Conservation (phyloP, 2,329 filamentous ascomycete genomes). For the Fusarium abutilonis region DNA sequence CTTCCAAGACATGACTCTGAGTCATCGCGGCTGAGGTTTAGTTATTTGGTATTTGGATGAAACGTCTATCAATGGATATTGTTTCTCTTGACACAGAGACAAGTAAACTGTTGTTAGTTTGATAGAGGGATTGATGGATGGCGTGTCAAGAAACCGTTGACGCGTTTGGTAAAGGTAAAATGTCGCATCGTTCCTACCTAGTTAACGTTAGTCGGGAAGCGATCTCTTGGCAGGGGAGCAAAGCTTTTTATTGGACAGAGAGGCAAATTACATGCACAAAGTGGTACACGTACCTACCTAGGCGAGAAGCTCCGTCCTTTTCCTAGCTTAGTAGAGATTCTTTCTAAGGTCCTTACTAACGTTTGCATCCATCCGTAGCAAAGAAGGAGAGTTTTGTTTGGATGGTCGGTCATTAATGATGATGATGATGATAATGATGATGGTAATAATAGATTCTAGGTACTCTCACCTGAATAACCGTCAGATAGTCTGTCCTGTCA, state of each 20-base stretch:
- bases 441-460: too few species aligned
- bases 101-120: background rate
- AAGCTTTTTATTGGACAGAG: slow-evolving; percentile 19
- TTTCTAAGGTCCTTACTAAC: too few species aligned
- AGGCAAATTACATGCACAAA: slow-evolving; percentile 18
- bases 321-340: background rate
- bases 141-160: slow-evolving; percentile 1
- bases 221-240: slow-evolving; percentile 40
- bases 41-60: slow-evolving; percentile 1
- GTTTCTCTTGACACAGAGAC: background rate
- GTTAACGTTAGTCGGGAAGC: background rate
- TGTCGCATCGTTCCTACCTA: background rate
- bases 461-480: slow-evolving; percentile 22
- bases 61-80: background rate
- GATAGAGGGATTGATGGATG: background rate
- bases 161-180: background rate
- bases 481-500: background rate
- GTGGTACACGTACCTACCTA: slow-evolving; percentile 23
- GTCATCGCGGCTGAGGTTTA: slow-evolving; percentile 3
- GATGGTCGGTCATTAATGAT: too few species aligned
- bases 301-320: slow-evolving; percentile 17
- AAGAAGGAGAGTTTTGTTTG: background rate
- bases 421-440: too few species aligned
- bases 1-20: background rate
- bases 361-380: too few species aligned